A percentile compares a stretch with the other conserved stretches of the same genome.
Evolutionary conservation across 495 filamentous ascomycete species (phyloP).

Genomic region (Daldinia bambusicola): DNA sequence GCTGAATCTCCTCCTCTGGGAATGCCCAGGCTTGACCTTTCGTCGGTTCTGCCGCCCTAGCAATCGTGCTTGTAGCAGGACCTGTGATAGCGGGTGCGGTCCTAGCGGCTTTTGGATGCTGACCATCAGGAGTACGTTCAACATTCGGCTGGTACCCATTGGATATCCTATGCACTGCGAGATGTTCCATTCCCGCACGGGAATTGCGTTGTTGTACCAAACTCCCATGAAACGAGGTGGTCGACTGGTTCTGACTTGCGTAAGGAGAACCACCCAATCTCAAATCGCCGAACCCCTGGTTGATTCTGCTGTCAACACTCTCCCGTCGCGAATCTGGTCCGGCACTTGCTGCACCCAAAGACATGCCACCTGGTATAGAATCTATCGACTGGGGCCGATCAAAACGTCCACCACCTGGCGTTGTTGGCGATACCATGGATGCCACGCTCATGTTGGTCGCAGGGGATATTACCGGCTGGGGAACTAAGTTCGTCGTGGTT

Average conservation of each 20-base stretch:
- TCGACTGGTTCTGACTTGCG: constrained; percentile 78
- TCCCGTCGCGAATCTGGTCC: constrained; percentile 69
- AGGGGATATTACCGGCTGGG: constrained; percentile 59
- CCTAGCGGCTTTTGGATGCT: constrained; percentile 60
- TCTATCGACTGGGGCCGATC: constrained; percentile 60
- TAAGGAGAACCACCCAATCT: constrained; percentile 75
- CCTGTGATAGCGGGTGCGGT: constrained; percentile 81
- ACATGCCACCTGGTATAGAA: constrained; percentile 45
- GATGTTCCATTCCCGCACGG: constrained; percentile 53
- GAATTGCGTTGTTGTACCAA: constrained; percentile 64
- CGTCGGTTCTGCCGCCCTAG: constrained; percentile 81
- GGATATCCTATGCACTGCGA: constrained; percentile 65
- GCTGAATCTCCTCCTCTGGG: constrained; percentile 74
- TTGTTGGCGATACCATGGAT: constrained; percentile 66
- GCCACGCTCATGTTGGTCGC: constrained; percentile 65
- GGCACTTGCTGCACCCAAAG: constrained; percentile 37
- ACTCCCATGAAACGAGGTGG: constrained; percentile 72
- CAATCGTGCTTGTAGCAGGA: constrained; percentile 79
- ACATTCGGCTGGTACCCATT: constrained; percentile 69
- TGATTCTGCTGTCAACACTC: constrained; percentile 81
- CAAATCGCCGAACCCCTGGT: constrained; percentile 74
- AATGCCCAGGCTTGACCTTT: constrained; percentile 87
- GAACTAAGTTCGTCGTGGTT: constrained; percentile 52
- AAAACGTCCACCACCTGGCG: constrained; percentile 54
- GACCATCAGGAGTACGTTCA: constrained; percentile 63